Base-by-base conservation (phyloP, 2,329 filamentous ascomycete species). In the Exophiala aquamarina region DNA sequence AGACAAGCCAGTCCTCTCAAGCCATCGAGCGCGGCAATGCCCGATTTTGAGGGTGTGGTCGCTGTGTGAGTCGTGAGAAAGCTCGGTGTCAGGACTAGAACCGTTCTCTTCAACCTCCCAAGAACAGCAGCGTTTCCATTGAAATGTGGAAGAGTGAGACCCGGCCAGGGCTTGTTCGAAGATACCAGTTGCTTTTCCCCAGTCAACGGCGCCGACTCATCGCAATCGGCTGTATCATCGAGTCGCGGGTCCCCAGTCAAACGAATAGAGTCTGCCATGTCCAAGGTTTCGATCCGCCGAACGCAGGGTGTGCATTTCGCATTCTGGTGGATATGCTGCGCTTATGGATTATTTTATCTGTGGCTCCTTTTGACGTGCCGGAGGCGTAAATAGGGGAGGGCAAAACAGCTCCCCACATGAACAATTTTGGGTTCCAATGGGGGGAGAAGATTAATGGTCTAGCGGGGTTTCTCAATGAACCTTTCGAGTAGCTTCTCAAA, bases 1-100 rank as follows among this genome's bases (percentile, higher is more conserved):
- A 55, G 40, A 35, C 43, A 71, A 17, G 69, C 69, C 63, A 69
- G 68, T 41, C 69, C 69, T 52, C 69, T 60, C 41, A 72, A 48
- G 3, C 69, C 69, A 44, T 72, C 69, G 18, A 72, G 59, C 1
- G 49, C 49, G 3, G 50, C 40, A 13, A 54, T 47, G 2, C 47
- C 47, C 3, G 28, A 36, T 18, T 50, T 45, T 3, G 41, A 45
- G 7, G 47, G 47, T 19, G 29, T 41, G 3, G 42, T 46, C 5
- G 36, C 36, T 14, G 47, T 18, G 13, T 38, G 17, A 11, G 17
- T 45, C 14, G 41, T 45, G 36, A 50, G 26, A 28, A 39, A 50
- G 23, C 47, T 50, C 3, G 47, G 47, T 9, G 45, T 40, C 36
- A 50, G 23, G 3, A 28, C 41, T 9, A 36, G 33, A 19, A 36